A percentile compares a stretch with the other conserved stretches of the same genome.
These are phyloP conservation scores for Leccinum rimulosum DNA, from an alignment of 768 basidiomycete genomes.

Conservation along the genomic window DNA sequence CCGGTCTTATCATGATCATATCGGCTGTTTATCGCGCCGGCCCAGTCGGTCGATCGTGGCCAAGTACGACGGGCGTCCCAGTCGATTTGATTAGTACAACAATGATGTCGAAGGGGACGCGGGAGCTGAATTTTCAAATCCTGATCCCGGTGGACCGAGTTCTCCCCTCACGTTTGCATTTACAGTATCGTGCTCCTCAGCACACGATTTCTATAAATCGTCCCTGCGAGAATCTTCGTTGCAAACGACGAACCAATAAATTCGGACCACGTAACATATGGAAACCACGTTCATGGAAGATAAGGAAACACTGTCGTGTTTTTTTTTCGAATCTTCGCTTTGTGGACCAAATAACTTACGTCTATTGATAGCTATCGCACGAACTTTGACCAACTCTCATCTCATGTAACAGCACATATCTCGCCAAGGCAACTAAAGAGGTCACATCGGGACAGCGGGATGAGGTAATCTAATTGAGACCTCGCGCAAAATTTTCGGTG, in stretches of 20 bases:
- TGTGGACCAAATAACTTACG: conserved; percentile 7
- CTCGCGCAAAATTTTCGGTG: not conserved
- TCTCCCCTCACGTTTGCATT: not conserved
- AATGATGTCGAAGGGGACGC: not conserved
- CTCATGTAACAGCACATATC: not conserved
- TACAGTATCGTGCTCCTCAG: not conserved
- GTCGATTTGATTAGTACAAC: not conserved
- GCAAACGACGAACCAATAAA: not conserved
- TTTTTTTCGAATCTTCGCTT: not conserved
- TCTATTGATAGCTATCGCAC: not conserved
- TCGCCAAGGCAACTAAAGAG: not conserved
- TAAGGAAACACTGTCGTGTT: not conserved
- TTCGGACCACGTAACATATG: not conserved
- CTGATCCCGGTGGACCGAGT: not conserved
- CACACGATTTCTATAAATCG: not conserved
- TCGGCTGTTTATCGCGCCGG: not conserved
- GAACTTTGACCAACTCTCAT: conserved; percentile 1
- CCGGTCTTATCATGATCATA: conserved; percentile 6
- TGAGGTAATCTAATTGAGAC: conserved; percentile 13
- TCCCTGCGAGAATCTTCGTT: not conserved
- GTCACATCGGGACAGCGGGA: not conserved
- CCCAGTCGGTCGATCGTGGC: not conserved
- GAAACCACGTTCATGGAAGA: not conserved
- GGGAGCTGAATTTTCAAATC: not conserved
- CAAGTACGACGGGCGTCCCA: conserved; percentile 5